Evolutionary conservation across 2,329 filamentous ascomycete genomes (phyloP), one percentile per base, ranked within the genome.

Genomic region (Aspergillus sp.): DNA sequence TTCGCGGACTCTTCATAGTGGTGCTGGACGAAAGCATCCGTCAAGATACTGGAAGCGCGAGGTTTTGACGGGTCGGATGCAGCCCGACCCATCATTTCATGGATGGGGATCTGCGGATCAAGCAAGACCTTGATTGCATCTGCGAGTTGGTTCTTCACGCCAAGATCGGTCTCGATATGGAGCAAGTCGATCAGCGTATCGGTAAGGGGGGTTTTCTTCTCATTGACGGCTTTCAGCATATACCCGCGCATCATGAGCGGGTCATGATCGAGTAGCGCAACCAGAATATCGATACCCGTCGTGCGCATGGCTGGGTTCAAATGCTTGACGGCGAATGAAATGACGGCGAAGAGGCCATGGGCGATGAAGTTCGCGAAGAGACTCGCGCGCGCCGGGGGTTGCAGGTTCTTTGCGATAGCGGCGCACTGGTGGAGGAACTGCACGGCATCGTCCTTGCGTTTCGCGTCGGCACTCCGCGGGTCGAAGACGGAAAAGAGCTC

Each of bases 401-500:
- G 91, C 12, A 98, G 71, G 51, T 86, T 95, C 66, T 98, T 98
- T 1, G 86, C 86, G 48, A 96, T 91, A 3, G 80, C 75, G 45
- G 86, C 93, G 62, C 89, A 96, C 58, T 96, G 88, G 58, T 96
- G 88, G 38, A 98, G 91, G 58, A 98, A 96, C 24, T 93, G 71
- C 8, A 98, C 89, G 0, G 86, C 91, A 48, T 96, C 85, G 60
- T 94, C 94, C 61, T 91, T 93, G 39, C 82, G 78, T 51, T 76
- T 77, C 32, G 74, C 66, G 30, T 83, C 77, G 32, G 60, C 56
- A 38, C 78, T 75, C 15, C 77, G 68, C 0, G 76, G 66, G 13
- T 71, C 74, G 52, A 96, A 95, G 41, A 96, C 86, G 33, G 74
- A 73, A 56, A 96, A 98, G 3, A 96, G 71, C 41, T 95, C 85